Base-by-base conservation (phyloP, 1,139 yeast genomes). In the Nakaseomyces kungkrabaensis region DNA sequence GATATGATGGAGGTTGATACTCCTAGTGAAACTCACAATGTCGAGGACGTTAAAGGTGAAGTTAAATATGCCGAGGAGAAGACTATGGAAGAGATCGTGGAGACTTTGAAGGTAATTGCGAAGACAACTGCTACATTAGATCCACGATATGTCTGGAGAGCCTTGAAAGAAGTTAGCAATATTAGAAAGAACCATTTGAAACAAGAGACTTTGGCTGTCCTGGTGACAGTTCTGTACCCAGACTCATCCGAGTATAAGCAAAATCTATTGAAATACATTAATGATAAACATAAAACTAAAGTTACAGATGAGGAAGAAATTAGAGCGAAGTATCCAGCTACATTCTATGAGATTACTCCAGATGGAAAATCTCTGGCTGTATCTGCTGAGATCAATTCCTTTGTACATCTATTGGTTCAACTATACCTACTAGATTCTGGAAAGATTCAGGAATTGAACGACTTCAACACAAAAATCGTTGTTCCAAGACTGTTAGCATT, bases 81-180 rank as follows among this genome's bases (percentile, higher is more conserved):
- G 41, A 59, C 63, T 11, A 65, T 69, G 41, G 60, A 59, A 13
- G 58, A 56, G 42, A 57, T 68, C 32, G 59, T 69, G 46, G 50
- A 58, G 6, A 60, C 68, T 3, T 57, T 70, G 41, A 64, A 61
- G 38, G 65, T 67, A 43, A 61, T 68, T 29, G 56, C 68, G n/a
- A 84, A 84, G 66, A 88, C 96, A 1, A 86, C 88, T 5, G 68
- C 79, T 48, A 80, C 81, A 52, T 81, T 82, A 62, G 98, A 92
- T 68, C 87, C 95, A 57, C 80, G 97, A 57, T 87, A 84, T 68
- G 80, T 92, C 48, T 77, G 94, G 67, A 85, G 85, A 63, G 92
- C 88, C 17, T 76, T 92, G 57, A 82, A 96, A 58, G 95, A 88
- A 53, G 73, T 90, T 58, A 87, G 94, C 6, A 73, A 81, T 4